Conservation (phyloP, 495 filamentous ascomycete genomes). For the Neurospora discreta region DNA sequence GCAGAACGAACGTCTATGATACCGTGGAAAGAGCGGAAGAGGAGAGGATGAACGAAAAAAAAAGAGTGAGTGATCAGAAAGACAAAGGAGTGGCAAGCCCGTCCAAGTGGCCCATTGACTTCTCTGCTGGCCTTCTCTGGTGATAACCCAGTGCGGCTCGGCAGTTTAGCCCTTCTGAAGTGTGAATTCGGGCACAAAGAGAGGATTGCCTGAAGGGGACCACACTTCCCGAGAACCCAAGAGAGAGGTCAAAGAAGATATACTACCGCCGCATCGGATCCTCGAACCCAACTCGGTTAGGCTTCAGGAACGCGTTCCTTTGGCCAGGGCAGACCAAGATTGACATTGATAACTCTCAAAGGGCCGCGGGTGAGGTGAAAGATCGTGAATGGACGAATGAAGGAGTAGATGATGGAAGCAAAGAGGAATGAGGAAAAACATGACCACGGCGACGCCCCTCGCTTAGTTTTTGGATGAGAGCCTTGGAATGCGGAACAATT, state of each 20-base stretch:
- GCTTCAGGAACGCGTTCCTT: constrained; percentile 10
- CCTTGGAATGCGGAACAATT: not conserved
- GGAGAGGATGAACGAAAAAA: not conserved
- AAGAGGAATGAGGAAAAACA: constrained; percentile 12
- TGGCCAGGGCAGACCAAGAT: not conserved
- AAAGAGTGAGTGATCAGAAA: not conserved
- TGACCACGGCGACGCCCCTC: not conserved
- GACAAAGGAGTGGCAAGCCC: constrained; percentile 19
- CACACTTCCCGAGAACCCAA: constrained; percentile 1
- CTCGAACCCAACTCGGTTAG: not conserved
- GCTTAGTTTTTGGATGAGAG: not conserved
- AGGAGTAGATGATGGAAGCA: not conserved
- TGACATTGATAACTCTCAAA: not conserved
- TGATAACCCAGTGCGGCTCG: constrained; percentile 1
- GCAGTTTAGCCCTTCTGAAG: constrained; percentile 5
- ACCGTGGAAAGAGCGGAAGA: not conserved
- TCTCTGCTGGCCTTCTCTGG: not conserved
- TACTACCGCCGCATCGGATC: constrained; percentile 8
- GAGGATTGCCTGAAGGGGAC: constrained; percentile 5
- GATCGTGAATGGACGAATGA: not conserved
- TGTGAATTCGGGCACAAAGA: constrained; percentile 6
- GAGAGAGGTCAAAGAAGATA: constrained; percentile 12
- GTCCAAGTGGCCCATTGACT: constrained; percentile 6
- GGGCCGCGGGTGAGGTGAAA: not conserved
- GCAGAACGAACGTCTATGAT: not conserved